Conservation (phyloP, 371 early-diverging fungal genomes). For the Fennellomyces sp. region DNA sequence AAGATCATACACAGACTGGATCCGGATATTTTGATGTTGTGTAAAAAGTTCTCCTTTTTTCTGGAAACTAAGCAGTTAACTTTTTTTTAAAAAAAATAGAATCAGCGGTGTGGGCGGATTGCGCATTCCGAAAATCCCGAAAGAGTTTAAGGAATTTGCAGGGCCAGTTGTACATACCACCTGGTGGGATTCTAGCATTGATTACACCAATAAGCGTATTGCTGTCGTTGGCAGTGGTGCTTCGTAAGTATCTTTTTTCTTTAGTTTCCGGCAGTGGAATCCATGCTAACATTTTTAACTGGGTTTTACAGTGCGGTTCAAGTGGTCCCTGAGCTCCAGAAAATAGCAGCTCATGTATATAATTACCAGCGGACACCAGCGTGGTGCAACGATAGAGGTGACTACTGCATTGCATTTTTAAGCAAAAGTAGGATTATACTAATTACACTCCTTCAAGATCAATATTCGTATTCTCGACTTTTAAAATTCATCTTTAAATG, state of each 20-base stretch:
- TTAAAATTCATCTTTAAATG: no score
- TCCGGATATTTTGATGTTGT: slow-evolving; percentile 27
- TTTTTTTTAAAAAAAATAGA: slow-evolving; percentile 20
- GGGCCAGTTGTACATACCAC: slow-evolving; percentile 53
- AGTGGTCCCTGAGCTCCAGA: slow-evolving; percentile 50
- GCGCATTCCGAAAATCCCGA: slow-evolving; percentile 54
- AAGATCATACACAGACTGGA: neutral
- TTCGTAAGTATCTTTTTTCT: slow-evolving; percentile 29
- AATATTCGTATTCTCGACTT: no score
- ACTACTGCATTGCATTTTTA: neutral
- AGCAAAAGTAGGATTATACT: neutral
- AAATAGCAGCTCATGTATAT: slow-evolving; percentile 43
- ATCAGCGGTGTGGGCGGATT: slow-evolving; percentile 35
- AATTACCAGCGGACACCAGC: slow-evolving; percentile 60
- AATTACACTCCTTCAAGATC: no score
- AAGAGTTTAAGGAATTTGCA: slow-evolving; percentile 47
- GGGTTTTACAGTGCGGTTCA: slow-evolving; percentile 50
- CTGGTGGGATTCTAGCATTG: slow-evolving; percentile 46
- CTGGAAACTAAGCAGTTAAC: neutral
- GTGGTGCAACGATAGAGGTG: no score
- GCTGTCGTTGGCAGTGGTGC: slow-evolving; percentile 61
- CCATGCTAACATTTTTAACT: no score
- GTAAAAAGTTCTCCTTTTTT: slow-evolving; percentile 21
- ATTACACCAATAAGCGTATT: slow-evolving; percentile 50
- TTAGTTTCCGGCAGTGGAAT: no score